These are phyloP conservation scores for Pyrenophora teres DNA, from an alignment of 2,329 filamentous ascomycete genomes.

Conservation along the genomic window DNA sequence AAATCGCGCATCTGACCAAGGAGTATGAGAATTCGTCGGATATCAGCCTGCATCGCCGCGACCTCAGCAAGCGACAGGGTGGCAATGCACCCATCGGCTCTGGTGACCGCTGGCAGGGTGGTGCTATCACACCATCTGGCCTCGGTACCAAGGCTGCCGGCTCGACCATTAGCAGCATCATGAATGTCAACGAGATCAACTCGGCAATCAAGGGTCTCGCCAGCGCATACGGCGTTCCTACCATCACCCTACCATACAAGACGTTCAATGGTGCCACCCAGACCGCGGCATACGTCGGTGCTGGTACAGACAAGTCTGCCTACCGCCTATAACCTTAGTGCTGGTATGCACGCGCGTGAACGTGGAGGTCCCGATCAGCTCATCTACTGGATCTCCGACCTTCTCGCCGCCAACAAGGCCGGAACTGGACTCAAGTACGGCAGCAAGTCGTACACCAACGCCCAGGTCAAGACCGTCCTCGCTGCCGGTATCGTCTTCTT, in stretches of 20 bases:
- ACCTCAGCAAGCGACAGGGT: constrained; percentile 32
- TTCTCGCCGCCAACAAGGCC: constrained; percentile 59
- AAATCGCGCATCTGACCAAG: constrained; percentile 37
- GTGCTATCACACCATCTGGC: constrained; percentile 50
- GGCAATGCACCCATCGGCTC: constrained; percentile 42
- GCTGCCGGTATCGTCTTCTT: constrained; percentile 60
- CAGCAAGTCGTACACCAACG: constrained; percentile 56
- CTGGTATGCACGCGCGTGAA: constrained; percentile 63
- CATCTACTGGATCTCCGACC: constrained; percentile 62
- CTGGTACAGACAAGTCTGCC: constrained; percentile 48
- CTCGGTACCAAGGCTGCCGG: constrained; percentile 48
- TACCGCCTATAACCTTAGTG: constrained; percentile 59
- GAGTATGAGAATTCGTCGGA: constrained; percentile 30
- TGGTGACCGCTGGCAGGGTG: constrained; percentile 51
- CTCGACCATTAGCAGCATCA: constrained; percentile 50
- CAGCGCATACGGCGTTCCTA: constrained; percentile 48
- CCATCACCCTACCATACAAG: constrained; percentile 52
- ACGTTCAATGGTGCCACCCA: constrained; percentile 52
- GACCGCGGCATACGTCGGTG: constrained; percentile 53
- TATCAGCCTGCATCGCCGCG: constrained; percentile 28
- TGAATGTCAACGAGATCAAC: constrained; percentile 54
- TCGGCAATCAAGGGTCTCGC: constrained; percentile 53
- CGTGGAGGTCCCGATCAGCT: constrained; percentile 62
- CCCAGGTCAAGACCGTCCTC: constrained; percentile 58
- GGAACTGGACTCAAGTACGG: constrained; percentile 59